A percentile compares a stretch with the other conserved stretches of the same genome.
Conservation (phyloP, 345 rosid genomes). For the Toxicodendron radicans region DNA sequence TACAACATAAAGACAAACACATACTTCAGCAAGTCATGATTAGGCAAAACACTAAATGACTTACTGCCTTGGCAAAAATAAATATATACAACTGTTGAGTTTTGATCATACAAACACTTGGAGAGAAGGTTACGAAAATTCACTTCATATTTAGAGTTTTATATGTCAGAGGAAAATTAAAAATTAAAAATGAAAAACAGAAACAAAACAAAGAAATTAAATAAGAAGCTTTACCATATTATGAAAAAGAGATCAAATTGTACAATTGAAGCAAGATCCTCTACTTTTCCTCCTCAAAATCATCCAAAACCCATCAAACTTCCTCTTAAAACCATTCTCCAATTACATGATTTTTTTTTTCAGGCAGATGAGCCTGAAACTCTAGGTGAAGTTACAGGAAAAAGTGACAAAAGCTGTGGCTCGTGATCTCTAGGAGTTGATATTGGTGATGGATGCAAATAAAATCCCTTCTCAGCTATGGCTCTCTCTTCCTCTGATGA, state of each 20-base stretch:
- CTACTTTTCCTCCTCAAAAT: slow-evolving; percentile 21
- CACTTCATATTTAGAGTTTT: not conserved
- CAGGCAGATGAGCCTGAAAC: slow-evolving; percentile 52
- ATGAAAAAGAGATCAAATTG: slow-evolving; percentile 42
- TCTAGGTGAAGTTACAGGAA: slow-evolving; percentile 86
- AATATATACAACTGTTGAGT: not conserved
- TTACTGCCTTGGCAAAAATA: not conserved
- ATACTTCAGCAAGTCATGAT: not conserved
- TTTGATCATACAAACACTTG: not conserved
- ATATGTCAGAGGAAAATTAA: not conserved
- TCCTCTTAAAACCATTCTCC: slow-evolving; percentile 13
- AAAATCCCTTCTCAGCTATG: slow-evolving; percentile 86
- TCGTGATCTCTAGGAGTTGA: slow-evolving; percentile 86
- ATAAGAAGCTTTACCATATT: slow-evolving; percentile 33
- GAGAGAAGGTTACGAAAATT: not conserved
- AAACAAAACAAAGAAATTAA: not conserved
- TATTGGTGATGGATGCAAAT: slow-evolving; percentile 86
- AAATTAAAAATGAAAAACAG: not conserved
- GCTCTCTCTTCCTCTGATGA: slow-evolving; percentile 77
- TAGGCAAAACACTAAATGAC: not conserved
- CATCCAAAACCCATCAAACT: slow-evolving; percentile 23
- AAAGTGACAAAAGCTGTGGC: slow-evolving; percentile 88
- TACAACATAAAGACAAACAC: not conserved
- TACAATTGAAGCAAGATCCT: slow-evolving; percentile 43
- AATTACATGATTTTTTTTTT: slow-evolving; percentile 17